Conservation (phyloP, 2,329 filamentous ascomycete genomes). For the Sclerotinia borealis region DNA sequence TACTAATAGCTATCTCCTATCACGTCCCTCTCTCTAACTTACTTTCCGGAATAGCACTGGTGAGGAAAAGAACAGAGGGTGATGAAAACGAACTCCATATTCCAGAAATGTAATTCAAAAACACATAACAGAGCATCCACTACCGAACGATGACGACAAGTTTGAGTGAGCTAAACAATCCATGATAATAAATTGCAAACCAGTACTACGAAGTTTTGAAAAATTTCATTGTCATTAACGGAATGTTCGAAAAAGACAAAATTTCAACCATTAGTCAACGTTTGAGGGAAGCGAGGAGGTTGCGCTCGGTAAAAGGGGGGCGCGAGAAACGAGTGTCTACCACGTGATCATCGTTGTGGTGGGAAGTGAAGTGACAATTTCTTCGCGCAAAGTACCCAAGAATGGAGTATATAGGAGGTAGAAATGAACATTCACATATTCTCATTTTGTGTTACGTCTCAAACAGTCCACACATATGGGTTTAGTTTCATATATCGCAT, state of each 20-base stretch:
- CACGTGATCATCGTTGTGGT: background rate
- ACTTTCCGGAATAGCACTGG: background rate
- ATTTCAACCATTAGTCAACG: background rate
- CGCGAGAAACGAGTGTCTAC: background rate
- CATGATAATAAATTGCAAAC: background rate
- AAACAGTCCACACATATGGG: background rate
- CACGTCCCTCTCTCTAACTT: background rate
- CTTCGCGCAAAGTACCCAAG: background rate
- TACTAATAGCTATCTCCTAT: background rate
- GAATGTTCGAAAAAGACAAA: constrained; percentile 6
- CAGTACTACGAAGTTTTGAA: background rate
- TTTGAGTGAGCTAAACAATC: background rate
- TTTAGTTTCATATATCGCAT: constrained; percentile 8
- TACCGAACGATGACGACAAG: background rate
- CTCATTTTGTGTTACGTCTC: background rate
- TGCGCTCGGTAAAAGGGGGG: background rate
- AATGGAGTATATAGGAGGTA: too few relatives aligned
- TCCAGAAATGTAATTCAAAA: background rate
- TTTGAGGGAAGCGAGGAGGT: background rate
- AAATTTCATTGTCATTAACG: background rate
- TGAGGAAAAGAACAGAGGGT: background rate
- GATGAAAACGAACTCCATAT: background rate
- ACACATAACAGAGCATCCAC: background rate
- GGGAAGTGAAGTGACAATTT: background rate
- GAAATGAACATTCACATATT: background rate